A percentile compares a stretch with the other conserved stretches of the same genome.
Evolutionary conservation across 345 rosid species (phyloP).

Genomic region (Eucalyptus globulus): DNA sequence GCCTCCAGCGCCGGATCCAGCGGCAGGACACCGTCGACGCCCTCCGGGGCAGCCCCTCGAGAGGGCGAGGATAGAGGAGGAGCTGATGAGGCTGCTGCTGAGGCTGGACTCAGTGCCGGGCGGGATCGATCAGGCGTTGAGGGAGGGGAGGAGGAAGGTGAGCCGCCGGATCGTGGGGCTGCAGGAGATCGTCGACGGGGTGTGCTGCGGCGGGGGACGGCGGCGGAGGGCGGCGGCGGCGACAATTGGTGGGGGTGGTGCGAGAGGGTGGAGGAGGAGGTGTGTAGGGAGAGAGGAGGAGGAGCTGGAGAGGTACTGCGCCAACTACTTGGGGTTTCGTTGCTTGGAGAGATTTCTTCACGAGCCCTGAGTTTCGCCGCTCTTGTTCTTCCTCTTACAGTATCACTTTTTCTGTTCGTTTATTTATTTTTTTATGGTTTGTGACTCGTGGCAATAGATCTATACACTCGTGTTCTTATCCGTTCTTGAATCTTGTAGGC

Average conservation of each 20-base stretch:
- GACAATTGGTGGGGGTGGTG: constrained; percentile 30
- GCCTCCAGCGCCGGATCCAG: constrained; percentile 57
- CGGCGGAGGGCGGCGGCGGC: background rate
- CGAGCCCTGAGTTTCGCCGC: background rate
- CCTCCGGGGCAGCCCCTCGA: constrained; percentile 45
- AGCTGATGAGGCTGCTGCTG: constrained; percentile 64
- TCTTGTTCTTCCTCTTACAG: background rate
- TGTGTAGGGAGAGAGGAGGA: constrained; percentile 75
- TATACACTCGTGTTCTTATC: background rate
- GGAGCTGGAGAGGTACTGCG: constrained; percentile 79
- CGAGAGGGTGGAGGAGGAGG: constrained; percentile 40
- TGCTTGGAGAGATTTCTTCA: constrained; percentile 79
- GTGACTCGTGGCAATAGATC: background rate
- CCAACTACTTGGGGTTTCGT: constrained; percentile 72
- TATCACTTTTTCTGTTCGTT: background rate
- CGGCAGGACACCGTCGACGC: constrained; percentile 81
- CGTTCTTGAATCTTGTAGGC: background rate
- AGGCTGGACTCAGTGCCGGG: constrained; percentile 82
- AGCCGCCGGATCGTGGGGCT: constrained; percentile 75
- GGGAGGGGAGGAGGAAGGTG: constrained; percentile 79
- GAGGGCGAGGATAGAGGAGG: constrained; percentile 69
- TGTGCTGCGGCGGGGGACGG: constrained; percentile 19
- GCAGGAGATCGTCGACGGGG: constrained; percentile 75
- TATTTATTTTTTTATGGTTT: background rate
- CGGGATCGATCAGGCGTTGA: constrained; percentile 53